These are phyloP conservation scores for Auriculariales sp. DNA, from an alignment of 768 basidiomycete species.

Conservation along the genomic window DNA sequence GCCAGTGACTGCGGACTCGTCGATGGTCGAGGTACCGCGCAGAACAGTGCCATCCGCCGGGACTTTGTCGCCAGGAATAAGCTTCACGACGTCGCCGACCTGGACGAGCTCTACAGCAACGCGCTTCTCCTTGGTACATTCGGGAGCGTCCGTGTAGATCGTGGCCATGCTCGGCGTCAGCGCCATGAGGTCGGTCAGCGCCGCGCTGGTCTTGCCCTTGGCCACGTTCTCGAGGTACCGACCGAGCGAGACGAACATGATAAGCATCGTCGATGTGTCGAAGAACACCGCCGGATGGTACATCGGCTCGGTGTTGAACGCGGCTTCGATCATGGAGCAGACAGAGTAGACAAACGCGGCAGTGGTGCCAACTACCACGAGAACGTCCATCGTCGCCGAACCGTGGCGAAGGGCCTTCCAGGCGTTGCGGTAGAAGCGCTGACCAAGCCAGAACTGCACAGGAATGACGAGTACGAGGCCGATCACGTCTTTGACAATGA, in stretches of 20 bases:
- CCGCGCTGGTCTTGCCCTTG: constrained; percentile 93
- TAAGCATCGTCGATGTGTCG: constrained; percentile 97
- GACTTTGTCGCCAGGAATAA: constrained; percentile 92
- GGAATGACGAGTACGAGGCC: constrained; percentile 71
- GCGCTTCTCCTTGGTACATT: constrained; percentile 73
- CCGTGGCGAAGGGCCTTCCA: constrained; percentile 84
- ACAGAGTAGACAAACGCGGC: constrained; percentile 89
- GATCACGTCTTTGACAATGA: constrained; percentile 74
- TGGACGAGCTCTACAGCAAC: constrained; percentile 91
- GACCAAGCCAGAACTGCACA: constrained; percentile 84
- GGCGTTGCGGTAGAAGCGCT: constrained; percentile 76
- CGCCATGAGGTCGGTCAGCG: constrained; percentile 91
- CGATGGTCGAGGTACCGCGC: constrained; percentile 72
- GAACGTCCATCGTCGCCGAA: constrained; percentile 93
- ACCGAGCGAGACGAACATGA: constrained; percentile 93
- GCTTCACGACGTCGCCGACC: constrained; percentile 82
- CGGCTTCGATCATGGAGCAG: constrained; percentile 47
- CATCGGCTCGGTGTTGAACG: constrained; percentile 45
- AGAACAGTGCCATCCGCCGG: constrained; percentile 91
- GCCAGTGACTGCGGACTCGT: constrained; percentile 94
- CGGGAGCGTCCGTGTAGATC: constrained; percentile 78
- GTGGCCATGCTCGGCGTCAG: constrained; percentile 91
- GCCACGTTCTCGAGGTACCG: constrained; percentile 93
- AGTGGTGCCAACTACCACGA: constrained; percentile 88
- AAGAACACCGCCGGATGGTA: constrained; percentile 86